These are phyloP conservation scores for Breynia disticha DNA, from an alignment of 441 rosid genomes.

Conservation along the genomic window DNA sequence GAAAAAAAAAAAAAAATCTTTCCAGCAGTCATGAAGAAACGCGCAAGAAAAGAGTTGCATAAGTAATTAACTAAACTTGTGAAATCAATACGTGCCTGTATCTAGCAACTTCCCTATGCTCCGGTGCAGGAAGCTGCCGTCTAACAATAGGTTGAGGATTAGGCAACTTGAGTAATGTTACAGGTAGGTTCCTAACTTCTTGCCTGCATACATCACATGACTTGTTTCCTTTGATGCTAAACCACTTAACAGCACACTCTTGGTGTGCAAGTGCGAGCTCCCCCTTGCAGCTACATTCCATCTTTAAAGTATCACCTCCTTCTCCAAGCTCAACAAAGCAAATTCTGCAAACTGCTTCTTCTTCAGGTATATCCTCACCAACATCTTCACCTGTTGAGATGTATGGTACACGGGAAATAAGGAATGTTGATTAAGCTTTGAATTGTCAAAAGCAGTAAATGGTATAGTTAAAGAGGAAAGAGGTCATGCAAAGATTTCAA, in stretches of 20 bases:
- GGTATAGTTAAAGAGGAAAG: not conserved
- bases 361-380: slow-evolving; percentile 51
- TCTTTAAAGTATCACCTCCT: slow-evolving; percentile 49
- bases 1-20: not conserved
- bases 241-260: slow-evolving; percentile 66
- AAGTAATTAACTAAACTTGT: not conserved
- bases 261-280: slow-evolving; percentile 59
- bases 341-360: slow-evolving; percentile 62
- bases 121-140: slow-evolving; percentile 20
- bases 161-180: slow-evolving; percentile 39
- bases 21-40: not conserved
- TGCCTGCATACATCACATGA: slow-evolving; percentile 58
- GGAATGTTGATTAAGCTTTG: not conserved
- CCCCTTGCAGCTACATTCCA: slow-evolving; percentile 76
- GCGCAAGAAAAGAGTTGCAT: not conserved
- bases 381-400: slow-evolving; percentile 28
- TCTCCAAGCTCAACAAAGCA: slow-evolving; percentile 53
- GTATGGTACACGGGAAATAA: slow-evolving; percentile 19
- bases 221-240: slow-evolving; percentile 62
- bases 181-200: slow-evolving; percentile 55
- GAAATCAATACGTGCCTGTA: slow-evolving; percentile 34
- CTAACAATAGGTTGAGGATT: slow-evolving; percentile 27
- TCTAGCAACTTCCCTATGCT: slow-evolving; percentile 22
- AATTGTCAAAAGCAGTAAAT: not conserved
- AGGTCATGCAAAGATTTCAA: not conserved